Evolutionary conservation across 306 rosid genomes (phyloP).

Genomic region (Mimosa bimucronata): DNA sequence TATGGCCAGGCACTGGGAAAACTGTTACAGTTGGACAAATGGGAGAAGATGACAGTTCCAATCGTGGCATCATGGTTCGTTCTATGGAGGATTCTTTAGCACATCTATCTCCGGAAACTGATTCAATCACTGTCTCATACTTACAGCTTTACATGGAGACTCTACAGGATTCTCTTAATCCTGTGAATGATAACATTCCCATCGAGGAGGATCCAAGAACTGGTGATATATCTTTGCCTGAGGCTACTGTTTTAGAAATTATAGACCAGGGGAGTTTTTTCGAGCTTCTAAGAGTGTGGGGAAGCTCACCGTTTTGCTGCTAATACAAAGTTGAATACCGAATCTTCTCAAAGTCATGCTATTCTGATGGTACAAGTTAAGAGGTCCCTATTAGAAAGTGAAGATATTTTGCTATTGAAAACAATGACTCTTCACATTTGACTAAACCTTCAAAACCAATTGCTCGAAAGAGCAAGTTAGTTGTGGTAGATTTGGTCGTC

Average conservation of each 20-base stretch:
- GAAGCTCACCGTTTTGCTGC: constrained; percentile 92
- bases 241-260: constrained; percentile 87
- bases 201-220: constrained; percentile 92
- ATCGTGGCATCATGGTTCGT: constrained; percentile 97
- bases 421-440: constrained; percentile 72
- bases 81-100: constrained; percentile 92
- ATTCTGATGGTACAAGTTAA: constrained; percentile 88
- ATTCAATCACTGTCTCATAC: constrained; percentile 77
- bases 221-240: constrained; percentile 84
- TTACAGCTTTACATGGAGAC: constrained; percentile 98
- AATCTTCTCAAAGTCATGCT: constrained; percentile 97
- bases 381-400: constrained; percentile 76
- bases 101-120: constrained; percentile 72
- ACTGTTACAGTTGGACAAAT: constrained; percentile 92
- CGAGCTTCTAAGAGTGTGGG: constrained; percentile 86
- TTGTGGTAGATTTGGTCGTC: constrained; percentile 96
- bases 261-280: constrained; percentile 71
- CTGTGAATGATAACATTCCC: constrained; percentile 85
- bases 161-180: constrained; percentile 89
- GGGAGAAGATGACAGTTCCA: constrained; percentile 82
- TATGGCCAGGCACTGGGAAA: constrained; percentile 98
- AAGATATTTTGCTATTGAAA: constrained; percentile 63
- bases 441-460: constrained; percentile 78
- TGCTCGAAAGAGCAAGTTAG: constrained; percentile 89
- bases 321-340: constrained; percentile 91